Evolutionary conservation across 2,329 filamentous ascomycete species (phyloP).

Genomic region (Nemania diffusa): DNA sequence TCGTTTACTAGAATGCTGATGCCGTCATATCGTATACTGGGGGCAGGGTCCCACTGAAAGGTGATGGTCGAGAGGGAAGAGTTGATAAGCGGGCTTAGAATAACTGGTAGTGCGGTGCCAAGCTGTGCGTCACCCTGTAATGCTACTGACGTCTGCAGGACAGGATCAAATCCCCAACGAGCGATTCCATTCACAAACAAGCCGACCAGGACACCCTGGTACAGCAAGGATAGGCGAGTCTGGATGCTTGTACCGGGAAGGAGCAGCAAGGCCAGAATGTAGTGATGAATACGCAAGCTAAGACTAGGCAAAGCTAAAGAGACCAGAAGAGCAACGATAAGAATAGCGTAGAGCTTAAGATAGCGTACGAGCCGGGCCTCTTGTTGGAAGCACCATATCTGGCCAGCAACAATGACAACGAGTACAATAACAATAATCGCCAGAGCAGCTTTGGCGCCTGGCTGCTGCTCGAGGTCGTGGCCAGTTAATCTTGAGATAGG

Average conservation of each 20-base stretch:
- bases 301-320: slow-evolving; percentile 79
- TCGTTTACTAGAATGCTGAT: slow-evolving; percentile 86
- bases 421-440: slow-evolving; percentile 80
- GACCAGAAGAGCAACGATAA: slow-evolving; percentile 74
- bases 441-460: slow-evolving; percentile 85
- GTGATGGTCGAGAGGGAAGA: slow-evolving; percentile 71
- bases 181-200: slow-evolving; percentile 95
- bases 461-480: slow-evolving; percentile 88
- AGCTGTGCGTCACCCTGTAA: slow-evolving; percentile 75
- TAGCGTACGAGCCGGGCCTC: slow-evolving; percentile 84
- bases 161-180: slow-evolving; percentile 90
- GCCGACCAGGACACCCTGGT: slow-evolving; percentile 89
- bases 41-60: slow-evolving; percentile 63
- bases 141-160: slow-evolving; percentile 82
- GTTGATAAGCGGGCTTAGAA: slow-evolving; percentile 60
- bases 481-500: slow-evolving; percentile 92
- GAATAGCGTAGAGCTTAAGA: slow-evolving; percentile 78
- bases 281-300: slow-evolving; percentile 89
- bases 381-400: slow-evolving; percentile 86
- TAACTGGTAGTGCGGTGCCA: slow-evolving; percentile 68
- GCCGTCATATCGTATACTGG: slow-evolving; percentile 71
- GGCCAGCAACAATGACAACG: slow-evolving; percentile 73
- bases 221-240: slow-evolving; percentile 83
- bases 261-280: slow-evolving; percentile 86
- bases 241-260: slow-evolving; percentile 90